Base-by-base conservation (phyloP, 169 alveolate genomes). In the Plasmodium ovale region DNA sequence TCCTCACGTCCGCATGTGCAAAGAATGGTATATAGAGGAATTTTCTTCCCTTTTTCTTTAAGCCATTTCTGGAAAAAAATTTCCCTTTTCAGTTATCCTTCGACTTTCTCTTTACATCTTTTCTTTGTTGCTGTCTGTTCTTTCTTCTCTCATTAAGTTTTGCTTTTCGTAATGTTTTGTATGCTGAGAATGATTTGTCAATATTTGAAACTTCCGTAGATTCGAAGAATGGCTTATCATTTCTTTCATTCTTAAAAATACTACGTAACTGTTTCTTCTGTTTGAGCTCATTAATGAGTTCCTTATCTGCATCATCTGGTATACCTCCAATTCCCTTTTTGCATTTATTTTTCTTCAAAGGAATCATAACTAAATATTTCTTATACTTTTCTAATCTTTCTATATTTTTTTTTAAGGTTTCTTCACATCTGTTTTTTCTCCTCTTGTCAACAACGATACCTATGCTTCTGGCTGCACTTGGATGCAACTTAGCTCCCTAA, bases 401-500 rank as follows among this genome's bases (percentile, higher is more conserved):
- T 56, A 97, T 99, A 94, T 99, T 99, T 82, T 91, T 60, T 82
- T 96, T 95, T 74, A 98, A 94, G 74, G 98, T 95, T 93, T 98
- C 99, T 72, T 96, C 95, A 64, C 96, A 94, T 82, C 96, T 92
- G 96, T 98, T 98, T 73, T 96, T 95, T 94, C 99, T 96, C 92
- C 99, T 97, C 94, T 98, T 99, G 95, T 99, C 99, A 62, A 98
- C 99, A 39, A 98, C 93, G 82, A 99, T 98, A 69, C 99, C 99
- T 72, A 99, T 96, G 56, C 99, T 97, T 93, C 96, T 91, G 65
- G 99, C 99, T 64, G 97, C 98, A 88, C 94, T 89, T 70, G 96
- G 95, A 73, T 97, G 93, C 87, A 99, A 73, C 77, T 99, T 98
- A 42, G 99, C 99, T 1, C 71, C 89, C 89, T 79, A 79, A 27